Evolutionary conservation across 2,329 filamentous ascomycete species (phyloP), one percentile per base, ranked within the genome.

Genomic region (Exophiala viscosa): DNA sequence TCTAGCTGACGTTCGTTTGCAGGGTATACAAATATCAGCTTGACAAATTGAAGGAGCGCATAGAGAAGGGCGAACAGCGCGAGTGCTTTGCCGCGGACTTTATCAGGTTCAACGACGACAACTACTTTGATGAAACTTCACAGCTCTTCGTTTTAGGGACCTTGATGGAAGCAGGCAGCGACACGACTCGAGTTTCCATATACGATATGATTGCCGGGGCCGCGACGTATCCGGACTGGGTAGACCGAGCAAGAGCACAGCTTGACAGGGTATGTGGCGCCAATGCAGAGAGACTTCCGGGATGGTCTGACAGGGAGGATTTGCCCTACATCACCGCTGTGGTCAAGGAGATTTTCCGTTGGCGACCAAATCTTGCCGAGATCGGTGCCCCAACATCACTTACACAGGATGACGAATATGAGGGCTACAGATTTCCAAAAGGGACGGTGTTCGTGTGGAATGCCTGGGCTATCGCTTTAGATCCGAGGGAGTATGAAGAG

Each of bases 361-460:
- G 65, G 69, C 69, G 71, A 34, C 64, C 63, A 0, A 46, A 45
- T 18, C 63, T 63, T 18, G 60, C 66, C 6, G 41, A 44, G 28
- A 39, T 74, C 0, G 75, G 72, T 0, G 70, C 72, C 1, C 76
- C 49, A 6, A 39, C n/a, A n/a, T 20, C 33, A 7, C 52, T 50
- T 34, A 66, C 20, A 60, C 63, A 56, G 23, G 49, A 56, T 33
- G 49, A 53, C 31, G 40, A 48, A 13, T 56, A 76, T 59, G 69
- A 71, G 41, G 76, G 74, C 11, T 78, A 74, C 58, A 64, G 69
- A 8, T 76, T 80, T 17, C 76, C 77, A 1, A 67, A 70, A 2
- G 76, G 73, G 0, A 78, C 77, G 0, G 72, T 69, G 0, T 64
- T 81, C 1, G 1, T 68, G 66, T 40, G 15, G 17, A 51, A 51